These are phyloP conservation scores for Canavalia gladiata DNA, from an alignment of 306 rosid species.

Conservation along the genomic window DNA sequence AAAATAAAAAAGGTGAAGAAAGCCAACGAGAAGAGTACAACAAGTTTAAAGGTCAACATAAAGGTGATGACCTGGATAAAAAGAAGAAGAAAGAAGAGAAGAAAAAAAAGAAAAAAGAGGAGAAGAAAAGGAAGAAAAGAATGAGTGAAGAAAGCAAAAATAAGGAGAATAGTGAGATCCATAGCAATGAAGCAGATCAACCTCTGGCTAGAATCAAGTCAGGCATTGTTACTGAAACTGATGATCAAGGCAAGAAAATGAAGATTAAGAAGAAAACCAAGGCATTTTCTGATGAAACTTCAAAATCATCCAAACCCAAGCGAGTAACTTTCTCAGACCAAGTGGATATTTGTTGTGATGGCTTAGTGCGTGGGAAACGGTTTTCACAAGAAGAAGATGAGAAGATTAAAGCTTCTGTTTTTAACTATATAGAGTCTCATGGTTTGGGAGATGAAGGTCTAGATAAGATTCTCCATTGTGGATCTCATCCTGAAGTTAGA, in stretches of 20 bases:
- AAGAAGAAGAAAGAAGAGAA: neutral
- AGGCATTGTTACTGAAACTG: slow-evolving; percentile 25
- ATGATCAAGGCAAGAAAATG: slow-evolving; percentile 30
- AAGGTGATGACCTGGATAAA: neutral
- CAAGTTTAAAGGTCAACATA: neutral
- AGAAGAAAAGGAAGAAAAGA: neutral
- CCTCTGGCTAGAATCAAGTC: neutral
- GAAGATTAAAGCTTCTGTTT: slow-evolving; percentile 62
- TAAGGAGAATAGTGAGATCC: slow-evolving; percentile 16
- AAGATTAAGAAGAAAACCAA: slow-evolving; percentile 4
- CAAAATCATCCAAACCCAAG: slow-evolving; percentile 53
- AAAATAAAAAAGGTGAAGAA: slow-evolving; percentile 18
- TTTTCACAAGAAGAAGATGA: slow-evolving; percentile 79
- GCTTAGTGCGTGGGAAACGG: slow-evolving; percentile 64
- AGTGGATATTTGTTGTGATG: slow-evolving; percentile 61
- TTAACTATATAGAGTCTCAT: slow-evolving; percentile 59
- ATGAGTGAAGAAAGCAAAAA: neutral
- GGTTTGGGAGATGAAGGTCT: slow-evolving; percentile 73
- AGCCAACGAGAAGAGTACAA: neutral
- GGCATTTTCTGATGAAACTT: slow-evolving; percentile 8
- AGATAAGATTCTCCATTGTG: slow-evolving; percentile 60
- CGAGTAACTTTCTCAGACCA: slow-evolving; percentile 72
- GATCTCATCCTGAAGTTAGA: slow-evolving; percentile 40
- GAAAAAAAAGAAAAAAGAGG: neutral
- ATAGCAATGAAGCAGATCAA: slow-evolving; percentile 20